Evolutionary conservation across 371 early-diverging fungal species (phyloP), one percentile per base, ranked within the genome.

Genomic region (Funneliformis caledonium): DNA sequence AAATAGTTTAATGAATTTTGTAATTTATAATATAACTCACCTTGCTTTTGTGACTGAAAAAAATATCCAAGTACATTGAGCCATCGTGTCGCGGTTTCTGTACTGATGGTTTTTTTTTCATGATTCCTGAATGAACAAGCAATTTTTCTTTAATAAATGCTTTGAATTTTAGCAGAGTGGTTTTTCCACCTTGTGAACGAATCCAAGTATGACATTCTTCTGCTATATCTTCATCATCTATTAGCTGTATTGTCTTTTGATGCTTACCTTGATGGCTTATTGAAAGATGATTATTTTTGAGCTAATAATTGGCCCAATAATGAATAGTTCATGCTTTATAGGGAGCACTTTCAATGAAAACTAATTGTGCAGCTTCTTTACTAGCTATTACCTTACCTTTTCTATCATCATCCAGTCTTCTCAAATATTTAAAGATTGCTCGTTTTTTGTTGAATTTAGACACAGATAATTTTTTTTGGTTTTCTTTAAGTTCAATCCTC

Each of bases 201-300:
- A 74, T 48, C 74, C 12, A 74, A 8, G 9, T 26, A 14, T 74
- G 33, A 1, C 6, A 74, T 52, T 60, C 2, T 43, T 43, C 8
- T 12, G 37, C 74, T n/a, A 74, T 50, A 31, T 74, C 26, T 56
- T 74, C 56, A 37, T 74, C 56, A 60, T 74, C 74, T 56, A 74
- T 74, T 4, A 74, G 14, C 56, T 56, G 19, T 3, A n/a, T 31
- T 7, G 16, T 19, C 52, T 73, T 73, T 73, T 73, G 48, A 50
- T 73, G 56, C 16, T 56, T 52, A 14, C 33, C 59, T 43, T n/a
- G 19, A n/a, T 43, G 16, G 4, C 7, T 33, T 33, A 74, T 59
- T 19, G 31, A 56, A 52, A 74, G 31, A 42, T 11, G 37, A 4
- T 74, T 14, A 74, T 74, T 19, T 5, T 50, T 4, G 5, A 59